A percentile compares a stretch with the other conserved stretches of the same genome.
Evolutionary conservation across 2,329 filamentous ascomycete genomes (phyloP).

Genomic region (Polytolypa hystricis): DNA sequence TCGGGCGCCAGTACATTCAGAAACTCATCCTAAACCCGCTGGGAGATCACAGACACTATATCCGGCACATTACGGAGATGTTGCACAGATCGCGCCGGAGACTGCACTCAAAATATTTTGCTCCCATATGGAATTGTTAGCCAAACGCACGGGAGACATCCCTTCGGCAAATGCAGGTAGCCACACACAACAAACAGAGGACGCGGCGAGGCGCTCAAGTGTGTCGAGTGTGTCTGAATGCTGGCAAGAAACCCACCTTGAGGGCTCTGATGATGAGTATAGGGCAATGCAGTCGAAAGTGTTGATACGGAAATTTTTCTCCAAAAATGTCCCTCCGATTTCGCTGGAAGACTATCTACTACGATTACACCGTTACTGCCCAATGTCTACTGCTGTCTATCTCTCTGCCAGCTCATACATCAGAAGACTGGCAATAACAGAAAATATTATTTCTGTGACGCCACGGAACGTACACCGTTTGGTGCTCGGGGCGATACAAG

Average conservation of each 20-base stretch:
- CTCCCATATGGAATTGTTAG: conserved; percentile 49
- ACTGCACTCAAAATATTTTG: conserved; percentile 67
- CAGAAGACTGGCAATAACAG: conserved; percentile 65
- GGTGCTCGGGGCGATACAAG: conserved; percentile 68
- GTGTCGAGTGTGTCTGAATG: conserved; percentile 45
- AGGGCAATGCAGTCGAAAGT: background rate
- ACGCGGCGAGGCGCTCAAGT: too few species aligned
- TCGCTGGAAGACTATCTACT: conserved; percentile 72
- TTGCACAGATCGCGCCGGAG: conserved; percentile 1
- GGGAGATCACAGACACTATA: too few species aligned
- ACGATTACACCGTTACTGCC: conserved; percentile 81
- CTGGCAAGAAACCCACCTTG: background rate
- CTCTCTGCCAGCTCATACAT: conserved; percentile 83
- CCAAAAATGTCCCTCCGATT: conserved; percentile 74
- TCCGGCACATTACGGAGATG: conserved; percentile 1
- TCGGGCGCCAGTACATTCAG: background rate
- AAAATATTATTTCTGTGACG: conserved; percentile 69
- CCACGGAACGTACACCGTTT: conserved; percentile 76
- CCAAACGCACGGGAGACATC: conserved; percentile 47
- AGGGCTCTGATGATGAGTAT: background rate
- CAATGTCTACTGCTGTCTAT: conserved; percentile 88
- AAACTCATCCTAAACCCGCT: background rate
- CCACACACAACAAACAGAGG: background rate
- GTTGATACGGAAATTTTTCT: conserved; percentile 67
- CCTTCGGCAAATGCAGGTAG: conserved; percentile 41